Conservation (phyloP, 2,329 filamentous ascomycete genomes). For the Mycocentrospora acerina region DNA sequence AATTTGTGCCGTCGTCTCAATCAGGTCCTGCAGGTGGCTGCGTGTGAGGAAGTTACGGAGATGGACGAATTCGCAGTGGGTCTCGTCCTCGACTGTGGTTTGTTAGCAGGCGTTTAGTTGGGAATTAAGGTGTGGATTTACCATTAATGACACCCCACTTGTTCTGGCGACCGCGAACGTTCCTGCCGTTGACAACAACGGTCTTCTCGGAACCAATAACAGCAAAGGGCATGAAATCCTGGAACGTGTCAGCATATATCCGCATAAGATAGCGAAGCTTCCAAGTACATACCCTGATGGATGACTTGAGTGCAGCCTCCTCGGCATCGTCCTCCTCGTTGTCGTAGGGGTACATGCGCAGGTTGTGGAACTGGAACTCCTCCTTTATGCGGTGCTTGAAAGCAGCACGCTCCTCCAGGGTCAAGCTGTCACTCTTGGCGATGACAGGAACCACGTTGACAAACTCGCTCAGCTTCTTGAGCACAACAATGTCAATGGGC, state of each 20-base stretch:
- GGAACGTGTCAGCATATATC: slow-evolving; percentile 36
- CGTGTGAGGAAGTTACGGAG: slow-evolving; percentile 97
- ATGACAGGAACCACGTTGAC: slow-evolving; percentile 99
- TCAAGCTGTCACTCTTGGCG: slow-evolving; percentile 95
- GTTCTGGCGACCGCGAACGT: slow-evolving; percentile 97
- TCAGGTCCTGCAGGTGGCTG: slow-evolving; percentile 96
- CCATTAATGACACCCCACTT: slow-evolving; percentile 97
- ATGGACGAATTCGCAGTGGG: slow-evolving; percentile 99
- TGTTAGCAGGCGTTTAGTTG: slow-evolving; percentile 12
- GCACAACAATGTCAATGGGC: slow-evolving; percentile 97
- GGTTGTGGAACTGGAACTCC: slow-evolving; percentile 99
- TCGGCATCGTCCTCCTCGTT: slow-evolving; percentile 98
- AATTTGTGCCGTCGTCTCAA: slow-evolving; percentile 99
- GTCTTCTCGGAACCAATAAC: slow-evolving; percentile 98
- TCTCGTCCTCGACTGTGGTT: slow-evolving; percentile 83
- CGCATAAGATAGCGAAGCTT: neutral
- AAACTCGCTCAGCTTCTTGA: slow-evolving; percentile 99
- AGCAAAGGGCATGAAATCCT: slow-evolving; percentile 95
- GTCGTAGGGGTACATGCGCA: slow-evolving; percentile 99
- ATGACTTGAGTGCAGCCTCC: slow-evolving; percentile 87
- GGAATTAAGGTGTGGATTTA: slow-evolving; percentile 9
- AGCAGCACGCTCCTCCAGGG: slow-evolving; percentile 87
- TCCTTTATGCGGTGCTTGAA: slow-evolving; percentile 99
- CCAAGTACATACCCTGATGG: slow-evolving; percentile 77
- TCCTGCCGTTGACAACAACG: slow-evolving; percentile 95